Evolutionary conservation across 441 rosid species (phyloP), one percentile per base, ranked within the genome.

Genomic region (Jatropha multifida): DNA sequence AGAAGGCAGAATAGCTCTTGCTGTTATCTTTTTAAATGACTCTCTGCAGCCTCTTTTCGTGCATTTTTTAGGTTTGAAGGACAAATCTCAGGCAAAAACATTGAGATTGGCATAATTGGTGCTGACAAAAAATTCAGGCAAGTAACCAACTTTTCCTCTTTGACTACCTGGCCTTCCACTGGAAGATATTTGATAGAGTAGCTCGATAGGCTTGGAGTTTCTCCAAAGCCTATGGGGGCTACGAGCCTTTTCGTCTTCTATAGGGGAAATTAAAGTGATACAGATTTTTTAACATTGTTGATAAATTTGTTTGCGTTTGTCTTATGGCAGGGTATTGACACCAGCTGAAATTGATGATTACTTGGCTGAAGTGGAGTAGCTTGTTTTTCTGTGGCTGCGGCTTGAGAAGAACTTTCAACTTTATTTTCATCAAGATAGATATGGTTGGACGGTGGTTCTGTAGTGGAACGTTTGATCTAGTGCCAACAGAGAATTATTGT

Each of bases 91-190:
- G 87, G 93, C 76, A 91, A 94, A 83, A 96, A 96, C 86, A 94
- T 96, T 72, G 99, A 96, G 85, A 96, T 92, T 78, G 99, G 97
- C 74, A 89, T 92, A 68, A 92, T 96, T 75, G 92, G 94, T 55
- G 82, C 89, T 27, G 98, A 96, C 89, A 92, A 86, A 81, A 90
- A 88, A 59, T 96, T 96, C 90, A 91, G 96, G 99, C 85, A 82
- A 75, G 86, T 59, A 7, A 7, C 20, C 15, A 65, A 11, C 4
- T 46, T 37, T 15, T 14, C 0, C 18, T 11, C n/a, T 40, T 65
- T 15, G 27, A 51, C 64, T 65, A 18, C 48, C 56, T 55, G 7
- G 2, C 27, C 41, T 23, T 40, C 37, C 67, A 17, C 40, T 37
- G 12, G 23, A 37, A 63, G 42, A 61, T 59, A 11, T 27, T 59